Base-by-base conservation (phyloP, 140 eudicot species). In the Oenanthe javanica region DNA sequence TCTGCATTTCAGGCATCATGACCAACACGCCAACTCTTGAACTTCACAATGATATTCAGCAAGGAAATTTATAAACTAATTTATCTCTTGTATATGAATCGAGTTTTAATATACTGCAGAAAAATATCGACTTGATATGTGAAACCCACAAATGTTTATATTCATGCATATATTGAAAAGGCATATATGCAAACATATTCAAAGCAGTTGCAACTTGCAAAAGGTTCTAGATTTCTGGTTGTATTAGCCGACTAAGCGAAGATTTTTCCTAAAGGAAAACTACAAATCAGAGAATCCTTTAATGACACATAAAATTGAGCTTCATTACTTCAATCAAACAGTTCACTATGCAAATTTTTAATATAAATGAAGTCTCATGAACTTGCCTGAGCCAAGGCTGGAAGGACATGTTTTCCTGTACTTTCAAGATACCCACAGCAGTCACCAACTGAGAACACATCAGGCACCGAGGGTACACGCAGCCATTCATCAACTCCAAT, bases 331-430 rank as follows among this genome's bases (percentile, higher is more conserved):
- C 21, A 27, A 48, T 54, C 19, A 51, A 75, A 13, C 19, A 48
- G 45, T 75, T 49, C 61, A n/a, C 15, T 10, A 8, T 48, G 19
- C 21, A 82, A 23, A 31, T 31, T 31, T 7, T 46, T n/a, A 38
- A 52, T 5, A 77, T 54, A 19, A 36, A 36, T 55, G 5, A 54
- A 55, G 43, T 61, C 15, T 12, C 36, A 2, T 18, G 43, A 38
- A 79, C 91, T 83, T 89, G 87, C 99, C 90, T 95, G 99, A 79
- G 99, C 97, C 82, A 95, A 85, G 83, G 99, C 97, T 11, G 99
- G 99, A 83, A 95, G 99, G 31, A 90, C 92, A 40, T 93, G 77
- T 81, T 81, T 95, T 75, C 99, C 99, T 0, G 97, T 92, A 80
- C 91, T 89, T 85, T 95, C 99, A 49, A 95, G 97, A 84, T 86